phyloP scores from a whole-genome alignment of 495 filamentous ascomycete genomes.

The Melanomma pulvis-pyrius region DNA sequence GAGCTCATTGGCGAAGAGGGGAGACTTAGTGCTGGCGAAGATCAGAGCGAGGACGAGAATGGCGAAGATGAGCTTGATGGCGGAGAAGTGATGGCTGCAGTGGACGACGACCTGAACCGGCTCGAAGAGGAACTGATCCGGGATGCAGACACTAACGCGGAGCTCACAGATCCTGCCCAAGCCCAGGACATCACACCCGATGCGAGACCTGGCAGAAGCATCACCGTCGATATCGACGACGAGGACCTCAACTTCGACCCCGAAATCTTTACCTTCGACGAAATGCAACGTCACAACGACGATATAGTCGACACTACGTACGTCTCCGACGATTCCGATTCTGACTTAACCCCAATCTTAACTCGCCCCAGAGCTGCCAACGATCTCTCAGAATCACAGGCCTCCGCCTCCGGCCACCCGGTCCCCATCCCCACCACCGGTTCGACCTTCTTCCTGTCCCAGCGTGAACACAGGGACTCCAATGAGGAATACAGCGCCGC shows the following conservation, averaged over 20 bases:
- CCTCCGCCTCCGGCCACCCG: background rate
- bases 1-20: background rate
- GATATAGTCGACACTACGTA: no score
- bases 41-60: background rate
- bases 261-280: no score
- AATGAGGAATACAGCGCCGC: background rate
- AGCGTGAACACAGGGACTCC: no score
- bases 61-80: constrained; percentile 12
- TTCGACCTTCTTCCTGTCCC: no score
- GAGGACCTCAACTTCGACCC: no score
- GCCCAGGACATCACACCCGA: background rate
- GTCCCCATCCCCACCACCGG: no score
- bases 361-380: background rate
- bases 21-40: background rate
- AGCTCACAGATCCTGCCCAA: background rate
- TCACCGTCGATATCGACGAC: background rate
- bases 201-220: background rate
- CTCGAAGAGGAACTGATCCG: background rate
- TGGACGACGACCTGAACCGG: background rate
- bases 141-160: background rate
- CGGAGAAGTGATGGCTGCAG: background rate
- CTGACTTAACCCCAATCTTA: background rate
- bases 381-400: no score
- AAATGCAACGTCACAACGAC: no score
- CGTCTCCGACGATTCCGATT: background rate